A percentile compares a stretch with the other conserved stretches of the same genome.
These are phyloP conservation scores for Dactylellina haptotyla DNA, from an alignment of 2,329 filamentous ascomycete species.

Conservation along the genomic window DNA sequence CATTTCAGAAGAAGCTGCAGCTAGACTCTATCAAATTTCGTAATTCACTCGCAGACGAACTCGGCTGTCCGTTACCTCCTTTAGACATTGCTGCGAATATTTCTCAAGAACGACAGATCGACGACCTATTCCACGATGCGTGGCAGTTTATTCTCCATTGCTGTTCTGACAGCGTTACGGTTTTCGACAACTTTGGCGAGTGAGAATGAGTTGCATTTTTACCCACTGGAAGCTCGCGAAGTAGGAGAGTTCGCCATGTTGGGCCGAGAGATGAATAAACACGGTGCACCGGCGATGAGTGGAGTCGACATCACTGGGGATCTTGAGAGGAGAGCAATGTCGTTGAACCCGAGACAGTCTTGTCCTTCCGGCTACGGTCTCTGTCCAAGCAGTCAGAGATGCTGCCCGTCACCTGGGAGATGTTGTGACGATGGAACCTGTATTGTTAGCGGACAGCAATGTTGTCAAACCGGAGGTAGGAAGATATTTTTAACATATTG, in stretches of 20 bases:
- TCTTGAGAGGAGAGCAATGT: conserved; percentile 34
- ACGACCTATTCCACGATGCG: conserved; percentile 28
- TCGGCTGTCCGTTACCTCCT: not conserved
- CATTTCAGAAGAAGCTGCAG: not conserved
- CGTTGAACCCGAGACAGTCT: conserved; percentile 32
- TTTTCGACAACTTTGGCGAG: conserved; percentile 19
- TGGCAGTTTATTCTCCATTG: conserved; percentile 18
- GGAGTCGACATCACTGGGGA: conserved; percentile 45
- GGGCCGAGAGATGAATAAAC: conserved; percentile 38
- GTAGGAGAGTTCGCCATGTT: conserved; percentile 38
- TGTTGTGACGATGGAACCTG: conserved; percentile 50
- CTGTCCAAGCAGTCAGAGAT: conserved; percentile 29
- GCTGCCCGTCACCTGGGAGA: conserved; percentile 33
- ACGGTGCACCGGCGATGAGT: conserved; percentile 13
- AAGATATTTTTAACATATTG: not conserved
- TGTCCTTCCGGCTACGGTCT: conserved; percentile 44
- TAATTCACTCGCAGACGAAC: not conserved
- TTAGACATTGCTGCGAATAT: not conserved
- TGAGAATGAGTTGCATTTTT: conserved; percentile 31
- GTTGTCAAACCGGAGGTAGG: conserved; percentile 47
- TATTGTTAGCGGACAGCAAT: conserved; percentile 31
- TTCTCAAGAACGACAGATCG: not conserved
- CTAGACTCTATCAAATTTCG: not conserved
- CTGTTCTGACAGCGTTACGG: conserved; percentile 32
- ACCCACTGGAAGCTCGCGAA: conserved; percentile 33